phyloP scores from a whole-genome alignment of 441 rosid species.

The Corymbia citriodora region DNA sequence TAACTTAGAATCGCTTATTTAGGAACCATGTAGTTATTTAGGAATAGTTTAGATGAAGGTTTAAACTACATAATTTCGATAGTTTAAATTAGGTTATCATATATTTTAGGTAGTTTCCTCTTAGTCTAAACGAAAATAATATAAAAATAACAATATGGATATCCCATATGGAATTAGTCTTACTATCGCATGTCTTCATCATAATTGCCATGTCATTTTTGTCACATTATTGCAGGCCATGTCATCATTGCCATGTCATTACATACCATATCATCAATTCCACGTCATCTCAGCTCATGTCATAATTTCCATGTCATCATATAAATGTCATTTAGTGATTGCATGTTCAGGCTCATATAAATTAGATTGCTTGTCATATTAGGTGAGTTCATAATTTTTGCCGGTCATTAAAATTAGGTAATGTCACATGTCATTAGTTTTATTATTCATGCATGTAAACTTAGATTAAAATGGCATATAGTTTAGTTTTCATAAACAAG shows the following conservation, averaged over 20 bases:
- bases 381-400: not conserved
- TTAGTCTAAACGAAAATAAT: not conserved
- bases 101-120: not conserved
- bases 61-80: no score
- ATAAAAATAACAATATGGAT: not conserved
- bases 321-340: no score
- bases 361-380: not conserved
- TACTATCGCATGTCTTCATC: not conserved
- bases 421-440: not conserved
- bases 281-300: not conserved
- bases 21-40: fast-evolving
- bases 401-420: not conserved
- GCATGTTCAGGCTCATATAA: not conserved
- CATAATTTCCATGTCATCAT: no score
- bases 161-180: not conserved
- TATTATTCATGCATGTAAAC: not conserved
- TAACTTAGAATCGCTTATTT: not conserved
- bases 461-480: not conserved
- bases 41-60: fast-evolving
- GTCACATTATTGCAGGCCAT: not conserved
- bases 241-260: not conserved
- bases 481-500: not conserved
- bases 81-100: not conserved
- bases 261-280: not conserved
- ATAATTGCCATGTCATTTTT: not conserved